Evolutionary conservation across 2,329 filamentous ascomycete genomes (phyloP), one percentile per base, ranked within the genome.

Genomic region (Apiospora koreana): DNA sequence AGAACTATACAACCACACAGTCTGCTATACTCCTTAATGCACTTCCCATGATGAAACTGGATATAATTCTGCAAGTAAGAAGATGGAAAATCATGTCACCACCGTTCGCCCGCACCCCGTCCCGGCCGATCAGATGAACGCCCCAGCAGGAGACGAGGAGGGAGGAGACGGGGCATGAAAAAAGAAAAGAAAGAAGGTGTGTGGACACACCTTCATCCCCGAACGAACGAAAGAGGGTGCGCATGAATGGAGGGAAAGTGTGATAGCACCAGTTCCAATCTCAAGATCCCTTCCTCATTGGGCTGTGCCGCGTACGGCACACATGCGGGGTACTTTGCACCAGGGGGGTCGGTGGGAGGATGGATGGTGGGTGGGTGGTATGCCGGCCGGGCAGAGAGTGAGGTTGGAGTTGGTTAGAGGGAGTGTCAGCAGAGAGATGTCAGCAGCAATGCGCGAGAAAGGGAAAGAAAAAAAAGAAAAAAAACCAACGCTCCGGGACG

Each of bases 401-500:
- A 62, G 54, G 54, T 38, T 62, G 54, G 54, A 58, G 35, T 35
- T 54, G 48, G 35, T 35, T 54, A 23, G n/a, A 28, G 31, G 9
- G 41, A 35, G 35, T 18, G 41, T 25, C 21, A 28, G 35, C 62
- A 25, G 41, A 9, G n/a, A 18, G 38, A 42, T 25, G 62, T 65
- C 46, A 71, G 77, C 72, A 75, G 58, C 41, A 43, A 43, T 43
- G 41, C 41, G 41, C 12, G 14, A 18, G 41, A 43, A 43, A 43
- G 41, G 12, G n/a, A 35, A 46, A 46, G n/a, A 2, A 46, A n/a
- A n/a, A 18, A n/a, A 46, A 21, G 18, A 21, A 45, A 7, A 21
- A 9, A n/a, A n/a, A 43, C 12, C 10, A 16, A 18, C 41, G 41
- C 41, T 48, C 45, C 48, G 48, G 48, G 48, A 54, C 48, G 48